Conservation (phyloP, 805 yeast genomes). For the Barnettozyma sucrosica region DNA sequence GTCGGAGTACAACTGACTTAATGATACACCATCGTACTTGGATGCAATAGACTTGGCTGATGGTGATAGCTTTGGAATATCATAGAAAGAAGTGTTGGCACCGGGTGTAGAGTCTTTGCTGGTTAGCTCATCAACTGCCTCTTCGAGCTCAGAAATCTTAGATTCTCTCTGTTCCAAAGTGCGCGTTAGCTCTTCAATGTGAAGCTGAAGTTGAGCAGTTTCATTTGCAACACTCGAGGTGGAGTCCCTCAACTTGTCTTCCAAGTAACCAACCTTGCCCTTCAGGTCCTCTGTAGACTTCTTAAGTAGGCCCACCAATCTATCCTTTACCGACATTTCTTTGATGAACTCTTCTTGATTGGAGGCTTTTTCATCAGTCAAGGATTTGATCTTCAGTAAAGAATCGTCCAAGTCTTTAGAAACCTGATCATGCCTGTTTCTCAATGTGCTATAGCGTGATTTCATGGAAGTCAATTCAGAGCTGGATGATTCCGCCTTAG, state of each 20-base stretch:
- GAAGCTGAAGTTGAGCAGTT: constrained; percentile 50
- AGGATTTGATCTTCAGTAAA: constrained; percentile 38
- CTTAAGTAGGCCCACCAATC: constrained; percentile 51
- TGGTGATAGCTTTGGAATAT: constrained; percentile 39
- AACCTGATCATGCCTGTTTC: constrained; percentile 32
- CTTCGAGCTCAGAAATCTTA: constrained; percentile 37
- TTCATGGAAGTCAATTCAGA: constrained; percentile 28
- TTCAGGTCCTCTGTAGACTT: constrained; percentile 46
- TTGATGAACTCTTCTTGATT: constrained; percentile 46
- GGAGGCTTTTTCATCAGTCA: constrained; percentile 37
- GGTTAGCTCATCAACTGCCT: constrained; percentile 38
- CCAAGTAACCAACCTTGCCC: constrained; percentile 48
- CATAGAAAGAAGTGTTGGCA: constrained; percentile 15
- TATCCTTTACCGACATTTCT: constrained; percentile 58
- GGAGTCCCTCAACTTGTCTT: constrained; percentile 28
- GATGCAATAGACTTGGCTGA: constrained; percentile 53
- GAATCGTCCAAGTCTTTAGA: constrained; percentile 37
- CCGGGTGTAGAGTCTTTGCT: constrained; percentile 2
- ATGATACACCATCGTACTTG: constrained; percentile 45
- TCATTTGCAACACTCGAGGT: constrained; percentile 38
- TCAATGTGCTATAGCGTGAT: constrained; percentile 27
- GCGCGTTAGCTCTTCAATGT: constrained; percentile 47
- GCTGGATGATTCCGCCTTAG: constrained; percentile 25
- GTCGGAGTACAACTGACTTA: constrained; percentile 63
- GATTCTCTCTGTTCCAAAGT: constrained; percentile 43